A percentile compares a stretch with the other conserved stretches of the same genome.
These are phyloP conservation scores for Nothophaeocryptopus gaeumannii DNA, from an alignment of 2,329 filamentous ascomycete genomes.

Conservation along the genomic window DNA sequence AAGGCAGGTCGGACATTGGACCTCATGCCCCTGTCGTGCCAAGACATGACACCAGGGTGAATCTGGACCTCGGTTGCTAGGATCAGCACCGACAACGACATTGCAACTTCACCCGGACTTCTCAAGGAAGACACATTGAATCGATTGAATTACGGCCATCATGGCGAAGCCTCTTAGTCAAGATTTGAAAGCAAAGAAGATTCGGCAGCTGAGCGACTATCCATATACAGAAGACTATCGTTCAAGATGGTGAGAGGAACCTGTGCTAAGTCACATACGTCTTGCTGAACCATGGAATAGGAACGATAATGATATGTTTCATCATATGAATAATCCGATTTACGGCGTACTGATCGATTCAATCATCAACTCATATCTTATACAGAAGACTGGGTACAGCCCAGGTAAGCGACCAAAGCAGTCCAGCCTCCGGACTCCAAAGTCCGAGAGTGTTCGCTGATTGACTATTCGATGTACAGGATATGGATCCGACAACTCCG, in stretches of 20 bases:
- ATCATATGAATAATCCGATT: constrained; percentile 61
- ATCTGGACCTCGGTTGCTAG: no score
- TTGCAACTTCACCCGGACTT: no score
- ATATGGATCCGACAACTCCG: constrained; percentile 60
- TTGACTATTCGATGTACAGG: constrained; percentile 34
- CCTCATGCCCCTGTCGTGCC: no score
- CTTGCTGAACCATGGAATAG: constrained; percentile 43
- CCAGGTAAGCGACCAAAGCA: constrained; percentile 34
- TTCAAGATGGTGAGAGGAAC: constrained; percentile 67
- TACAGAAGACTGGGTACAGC: constrained; percentile 72
- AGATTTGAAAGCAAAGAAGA: constrained; percentile 30
- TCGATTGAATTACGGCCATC: background rate
- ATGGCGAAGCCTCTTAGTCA: constrained; percentile 44
- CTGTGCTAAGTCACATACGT: background rate
- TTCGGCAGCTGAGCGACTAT: constrained; percentile 65
- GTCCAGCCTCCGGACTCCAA: no score
- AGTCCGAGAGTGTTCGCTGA: no score
- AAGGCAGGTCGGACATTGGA: no score
- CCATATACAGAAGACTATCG: constrained; percentile 75
- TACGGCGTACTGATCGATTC: constrained; percentile 62
- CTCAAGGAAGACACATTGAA: no score
- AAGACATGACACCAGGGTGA: no score
- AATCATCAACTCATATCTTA: constrained; percentile 84
- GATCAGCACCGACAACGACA: no score
- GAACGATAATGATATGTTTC: constrained; percentile 93